Evolutionary conservation across 495 filamentous ascomycete genomes (phyloP).

Genomic region (Penicillium paxilli): DNA sequence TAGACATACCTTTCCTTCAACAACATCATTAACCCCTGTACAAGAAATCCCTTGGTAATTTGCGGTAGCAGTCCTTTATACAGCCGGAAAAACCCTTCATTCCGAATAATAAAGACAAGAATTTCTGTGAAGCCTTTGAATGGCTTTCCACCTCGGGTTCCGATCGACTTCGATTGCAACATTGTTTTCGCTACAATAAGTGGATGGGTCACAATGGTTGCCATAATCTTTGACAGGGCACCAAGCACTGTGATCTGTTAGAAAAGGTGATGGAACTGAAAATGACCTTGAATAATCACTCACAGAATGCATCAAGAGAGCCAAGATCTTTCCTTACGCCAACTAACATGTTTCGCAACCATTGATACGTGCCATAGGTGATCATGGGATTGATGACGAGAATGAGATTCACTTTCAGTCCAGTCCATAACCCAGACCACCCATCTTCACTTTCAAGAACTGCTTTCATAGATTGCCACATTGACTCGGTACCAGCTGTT

Average conservation of each 20-base stretch:
- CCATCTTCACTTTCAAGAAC: constrained; percentile 82
- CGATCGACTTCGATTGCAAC: constrained; percentile 79
- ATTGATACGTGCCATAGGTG: constrained; percentile 91
- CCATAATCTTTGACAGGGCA: constrained; percentile 78
- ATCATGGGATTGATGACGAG: constrained; percentile 85
- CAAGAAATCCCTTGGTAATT: constrained; percentile 78
- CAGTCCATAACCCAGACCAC: constrained; percentile 67
- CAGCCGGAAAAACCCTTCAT: constrained; percentile 73
- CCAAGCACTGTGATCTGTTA: constrained; percentile 61
- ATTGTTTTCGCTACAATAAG: constrained; percentile 92
- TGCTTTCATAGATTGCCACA: constrained; percentile 76
- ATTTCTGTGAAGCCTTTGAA: constrained; percentile 87
- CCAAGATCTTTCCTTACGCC: constrained; percentile 64
- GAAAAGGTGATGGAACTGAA: neutral
- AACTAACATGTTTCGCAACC: constrained; percentile 69
- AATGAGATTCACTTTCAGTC: constrained; percentile 48
- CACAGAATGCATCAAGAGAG: constrained; percentile 79
- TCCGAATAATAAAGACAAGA: constrained; percentile 76
- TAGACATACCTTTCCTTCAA: constrained; percentile 80
- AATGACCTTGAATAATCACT: constrained; percentile 26
- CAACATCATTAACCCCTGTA: constrained; percentile 95
- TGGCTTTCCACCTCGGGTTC: constrained; percentile 70
- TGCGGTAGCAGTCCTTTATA: constrained; percentile 91
- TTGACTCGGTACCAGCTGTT: constrained; percentile 69
- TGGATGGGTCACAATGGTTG: constrained; percentile 83